Evolutionary conservation across 139 green algal species (phyloP).

Genomic region (Eudorina sp.): DNA sequence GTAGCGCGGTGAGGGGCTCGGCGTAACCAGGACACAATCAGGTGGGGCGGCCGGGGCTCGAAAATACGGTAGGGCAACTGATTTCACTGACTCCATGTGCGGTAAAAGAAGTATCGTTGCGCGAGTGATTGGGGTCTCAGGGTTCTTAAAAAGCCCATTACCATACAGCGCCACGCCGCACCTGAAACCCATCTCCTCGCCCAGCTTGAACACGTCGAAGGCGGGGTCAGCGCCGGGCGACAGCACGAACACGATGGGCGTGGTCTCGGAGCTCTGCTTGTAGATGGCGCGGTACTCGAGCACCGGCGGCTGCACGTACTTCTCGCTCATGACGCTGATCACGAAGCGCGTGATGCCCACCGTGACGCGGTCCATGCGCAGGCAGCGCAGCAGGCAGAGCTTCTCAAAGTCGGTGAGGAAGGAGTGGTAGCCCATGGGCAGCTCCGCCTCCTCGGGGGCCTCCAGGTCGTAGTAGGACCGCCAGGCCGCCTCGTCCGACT

Average conservation of each 20-base stretch:
- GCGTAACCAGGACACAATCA: too few relatives aligned
- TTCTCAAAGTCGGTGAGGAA: slow-evolving; percentile 83
- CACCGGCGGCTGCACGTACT: slow-evolving; percentile 81
- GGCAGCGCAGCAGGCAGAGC: slow-evolving; percentile 87
- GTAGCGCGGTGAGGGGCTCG: too few relatives aligned
- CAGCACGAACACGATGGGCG: slow-evolving; percentile 93
- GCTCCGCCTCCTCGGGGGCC: slow-evolving; percentile 58
- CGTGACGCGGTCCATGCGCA: slow-evolving; percentile 87
- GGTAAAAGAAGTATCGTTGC: too few relatives aligned
- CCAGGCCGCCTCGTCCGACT: slow-evolving; percentile 76
- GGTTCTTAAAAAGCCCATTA: too few relatives aligned
- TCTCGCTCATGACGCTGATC: slow-evolving; percentile 73
- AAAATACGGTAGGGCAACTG: too few relatives aligned
- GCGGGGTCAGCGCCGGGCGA: slow-evolving; percentile 89
- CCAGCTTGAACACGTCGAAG: slow-evolving; percentile 93
- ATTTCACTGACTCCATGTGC: too few relatives aligned
- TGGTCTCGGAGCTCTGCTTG: slow-evolving; percentile 76
- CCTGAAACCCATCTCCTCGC: slow-evolving; percentile 90
- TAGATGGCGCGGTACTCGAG: slow-evolving; percentile 87
- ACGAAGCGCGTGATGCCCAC: slow-evolving; percentile 84
- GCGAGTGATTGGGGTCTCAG: too few relatives aligned
- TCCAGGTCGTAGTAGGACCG: slow-evolving; percentile 81
- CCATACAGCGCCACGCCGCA: too few relatives aligned
- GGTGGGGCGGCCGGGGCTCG: too few relatives aligned
- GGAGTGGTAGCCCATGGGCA: slow-evolving; percentile 72